Conservation (phyloP, 768 basidiomycete genomes). For the Tephrocybe rancida region DNA sequence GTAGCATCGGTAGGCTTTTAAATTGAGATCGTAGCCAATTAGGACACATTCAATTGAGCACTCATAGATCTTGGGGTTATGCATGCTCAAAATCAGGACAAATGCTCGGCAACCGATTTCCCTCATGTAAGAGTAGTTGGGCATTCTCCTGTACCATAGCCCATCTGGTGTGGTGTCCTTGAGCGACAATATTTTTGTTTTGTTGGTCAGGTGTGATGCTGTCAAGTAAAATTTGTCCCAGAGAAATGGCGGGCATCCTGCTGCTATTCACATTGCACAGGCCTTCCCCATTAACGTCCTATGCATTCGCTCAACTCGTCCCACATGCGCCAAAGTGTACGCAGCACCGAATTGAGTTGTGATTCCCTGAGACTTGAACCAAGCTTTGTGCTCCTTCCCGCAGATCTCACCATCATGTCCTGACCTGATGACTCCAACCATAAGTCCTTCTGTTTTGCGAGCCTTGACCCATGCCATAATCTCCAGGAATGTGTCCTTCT, state of each 20-base stretch:
- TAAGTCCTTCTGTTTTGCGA: not conserved
- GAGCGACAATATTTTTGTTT: conserved; percentile 1
- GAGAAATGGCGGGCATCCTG: too few species aligned
- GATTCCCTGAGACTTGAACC: not conserved
- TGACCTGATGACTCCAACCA: not conserved
- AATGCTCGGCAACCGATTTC: conserved; percentile 36
- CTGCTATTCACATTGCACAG: conserved; percentile 25
- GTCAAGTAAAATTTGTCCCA: not conserved
- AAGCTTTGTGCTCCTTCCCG: not conserved
- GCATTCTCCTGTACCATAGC: conserved; percentile 18
- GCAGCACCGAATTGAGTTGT: too few species aligned
- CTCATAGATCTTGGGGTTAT: conserved; percentile 22
- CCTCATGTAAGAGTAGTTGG: conserved; percentile 27
- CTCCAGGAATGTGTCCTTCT: not conserved
- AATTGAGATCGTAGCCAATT: too few species aligned
- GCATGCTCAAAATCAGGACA: conserved; percentile 30
- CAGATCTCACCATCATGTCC: not conserved
- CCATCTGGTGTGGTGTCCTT: conserved; percentile 20
- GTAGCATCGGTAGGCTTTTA: conserved; percentile 36
- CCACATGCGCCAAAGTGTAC: not conserved
- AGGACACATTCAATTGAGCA: conserved; percentile 33
- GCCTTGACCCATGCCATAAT: not conserved
- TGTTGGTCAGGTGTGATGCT: conserved; percentile 13
- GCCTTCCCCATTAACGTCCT: conserved; percentile 26
- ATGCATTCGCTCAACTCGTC: conserved; percentile 33